A percentile compares a stretch with the other conserved stretches of the same genome.
Evolutionary conservation across 352 stramenopile genomes (phyloP).

Genomic region (Phytophthora idaei): DNA sequence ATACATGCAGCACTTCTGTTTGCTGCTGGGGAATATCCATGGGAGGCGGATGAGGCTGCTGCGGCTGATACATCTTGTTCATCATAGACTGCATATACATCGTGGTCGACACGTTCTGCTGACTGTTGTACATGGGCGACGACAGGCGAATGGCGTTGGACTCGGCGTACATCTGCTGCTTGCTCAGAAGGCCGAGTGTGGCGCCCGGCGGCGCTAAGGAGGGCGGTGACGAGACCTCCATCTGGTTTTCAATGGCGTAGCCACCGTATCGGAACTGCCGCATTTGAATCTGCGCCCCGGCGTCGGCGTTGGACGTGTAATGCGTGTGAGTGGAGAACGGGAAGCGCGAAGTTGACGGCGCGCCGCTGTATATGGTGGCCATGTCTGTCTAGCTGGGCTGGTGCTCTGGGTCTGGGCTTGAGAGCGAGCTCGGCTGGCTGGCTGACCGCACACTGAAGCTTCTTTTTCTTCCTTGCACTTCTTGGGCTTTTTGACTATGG

Average conservation of each 20-base stretch:
- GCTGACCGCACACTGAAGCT: not conserved
- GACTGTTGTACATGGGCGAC: conserved; percentile 38
- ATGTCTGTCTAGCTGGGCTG: conserved; percentile 30
- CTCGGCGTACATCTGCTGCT: conserved; percentile 43
- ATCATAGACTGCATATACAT: conserved; percentile 73
- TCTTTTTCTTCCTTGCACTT: conserved; percentile 20
- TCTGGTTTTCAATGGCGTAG: conserved; percentile 47
- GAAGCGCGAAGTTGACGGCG: conserved; percentile 60
- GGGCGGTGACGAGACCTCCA: conserved; percentile 44
- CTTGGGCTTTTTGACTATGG: conserved; percentile 36
- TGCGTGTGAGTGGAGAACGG: conserved; percentile 68
- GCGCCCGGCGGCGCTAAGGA: conserved; percentile 40
- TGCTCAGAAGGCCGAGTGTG: conserved; percentile 44
- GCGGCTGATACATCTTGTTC: conserved; percentile 67
- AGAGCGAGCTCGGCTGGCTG: not conserved
- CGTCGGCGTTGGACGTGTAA: conserved; percentile 59
- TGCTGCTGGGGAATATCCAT: conserved; percentile 37
- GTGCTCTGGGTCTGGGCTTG: not conserved
- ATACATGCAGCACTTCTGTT: conserved; percentile 66
- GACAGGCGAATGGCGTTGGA: conserved; percentile 31
- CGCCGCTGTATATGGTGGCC: conserved; percentile 75
- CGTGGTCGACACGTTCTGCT: conserved; percentile 31
- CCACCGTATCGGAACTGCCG: conserved; percentile 61
- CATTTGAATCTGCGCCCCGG: conserved; percentile 56
- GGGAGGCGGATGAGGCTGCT: conserved; percentile 54